Evolutionary conservation across 805 yeast species (phyloP).

Genomic region (Starmerella cellae): DNA sequence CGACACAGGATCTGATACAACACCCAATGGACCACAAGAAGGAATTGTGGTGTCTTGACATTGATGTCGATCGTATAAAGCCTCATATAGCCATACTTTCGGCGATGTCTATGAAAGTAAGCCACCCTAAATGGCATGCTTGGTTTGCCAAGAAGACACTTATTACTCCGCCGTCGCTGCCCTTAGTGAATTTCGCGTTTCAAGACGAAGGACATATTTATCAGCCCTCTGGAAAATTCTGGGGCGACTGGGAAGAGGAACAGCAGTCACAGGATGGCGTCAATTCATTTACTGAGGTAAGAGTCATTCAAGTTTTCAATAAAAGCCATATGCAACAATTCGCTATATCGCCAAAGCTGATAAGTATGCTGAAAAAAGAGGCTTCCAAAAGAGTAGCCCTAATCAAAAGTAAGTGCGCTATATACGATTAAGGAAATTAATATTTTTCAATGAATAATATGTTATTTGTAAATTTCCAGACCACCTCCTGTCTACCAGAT

Average conservation of each 20-base stretch:
- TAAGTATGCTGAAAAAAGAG: slow-evolving; percentile 10
- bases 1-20: slow-evolving; percentile 11
- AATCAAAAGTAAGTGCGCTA: neutral
- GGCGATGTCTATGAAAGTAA: slow-evolving; percentile 20
- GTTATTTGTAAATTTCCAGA: neutral
- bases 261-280: neutral
- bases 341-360: slow-evolving; percentile 4
- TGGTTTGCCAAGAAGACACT: slow-evolving; percentile 8
- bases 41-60: slow-evolving; percentile 21
- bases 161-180: slow-evolving; percentile 8
- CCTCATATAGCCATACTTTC: slow-evolving; percentile 21
- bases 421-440: neutral
- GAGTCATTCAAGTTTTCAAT: slow-evolving; percentile 9
- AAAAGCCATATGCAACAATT: slow-evolving; percentile 5
- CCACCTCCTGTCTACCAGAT: too few species aligned
- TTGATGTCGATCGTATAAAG: slow-evolving; percentile 18
- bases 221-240: slow-evolving; percentile 12
- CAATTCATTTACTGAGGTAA: neutral
- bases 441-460: neutral
- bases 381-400: neutral
- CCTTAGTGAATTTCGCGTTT: slow-evolving; percentile 15
- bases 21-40: slow-evolving; percentile 19
- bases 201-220: slow-evolving; percentile 19
- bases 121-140: slow-evolving; percentile 3
- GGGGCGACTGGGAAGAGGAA: slow-evolving; percentile 19